Base-by-base conservation (phyloP, 371 early-diverging fungal species). In the Coemansia sp. region DNA sequence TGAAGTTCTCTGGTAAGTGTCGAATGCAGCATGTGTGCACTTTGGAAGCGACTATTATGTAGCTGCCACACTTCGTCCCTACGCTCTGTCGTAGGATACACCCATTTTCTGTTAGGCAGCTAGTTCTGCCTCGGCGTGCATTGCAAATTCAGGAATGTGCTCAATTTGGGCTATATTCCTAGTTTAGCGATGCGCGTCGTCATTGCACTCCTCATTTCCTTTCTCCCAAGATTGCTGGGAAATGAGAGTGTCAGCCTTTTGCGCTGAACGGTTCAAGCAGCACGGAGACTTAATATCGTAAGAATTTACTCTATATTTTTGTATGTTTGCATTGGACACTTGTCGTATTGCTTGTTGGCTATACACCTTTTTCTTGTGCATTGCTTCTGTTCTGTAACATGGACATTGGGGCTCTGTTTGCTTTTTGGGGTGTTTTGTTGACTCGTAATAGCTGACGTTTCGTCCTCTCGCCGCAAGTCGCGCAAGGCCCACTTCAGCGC, bases 401-500 rank as follows among this genome's bases (percentile, higher is more conserved):
- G 44, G 44, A 44, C 12, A 44, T 44, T 60, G 29, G 57, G 19
- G 51, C n/a, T 32, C 29, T 36, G 29, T 56, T 56, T 36, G 57
- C 26, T 36, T 23, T 55, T 28, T 56, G 32, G 59, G 21, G 44
- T n/a, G 41, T 12, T 8, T 24, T 12, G 44, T 12, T 15, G 19
- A 39, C 9, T 5, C 17, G 32, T 39, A 44, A 29, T 69, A 75
- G 73, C 70, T 85, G 94, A 91, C 86, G 96, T 95, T 75, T 90
- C 93, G 81, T 95, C 95, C 78, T 93, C 94, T 80, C 87, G 93
- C 86, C 87, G 97, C 85, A 96, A 96, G 92, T 86, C 88, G 85
- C 90, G 98, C 84, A 94, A 94, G 91, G 98, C 98, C 80, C 98
- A 99, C 90, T 97, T 99, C 90, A 79, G 93, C 69, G 99, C 98